A percentile compares a stretch with the other conserved stretches of the same genome.
Evolutionary conservation across 139 green algal genomes (phyloP).

Genomic region (Chlorella ohadii): DNA sequence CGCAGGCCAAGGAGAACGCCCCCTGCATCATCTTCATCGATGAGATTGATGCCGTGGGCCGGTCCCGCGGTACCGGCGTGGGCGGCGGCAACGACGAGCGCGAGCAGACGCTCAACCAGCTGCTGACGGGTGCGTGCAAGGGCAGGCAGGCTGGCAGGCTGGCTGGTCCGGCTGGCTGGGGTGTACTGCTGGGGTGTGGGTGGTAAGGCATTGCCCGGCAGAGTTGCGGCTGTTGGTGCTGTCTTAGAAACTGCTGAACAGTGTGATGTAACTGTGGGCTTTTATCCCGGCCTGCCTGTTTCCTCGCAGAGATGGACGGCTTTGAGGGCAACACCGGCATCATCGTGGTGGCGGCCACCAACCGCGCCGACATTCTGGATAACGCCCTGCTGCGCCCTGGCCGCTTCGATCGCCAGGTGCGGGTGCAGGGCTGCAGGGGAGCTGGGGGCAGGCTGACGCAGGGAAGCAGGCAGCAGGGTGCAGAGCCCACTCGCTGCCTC

Average conservation of each 20-base stretch:
- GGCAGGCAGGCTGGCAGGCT: too few relatives aligned
- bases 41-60: conserved; percentile 99
- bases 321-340: conserved; percentile 99
- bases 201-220: too few relatives aligned
- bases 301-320: conserved; percentile 91
- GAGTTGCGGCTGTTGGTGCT: too few relatives aligned
- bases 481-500: too few relatives aligned
- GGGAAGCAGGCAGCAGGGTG: too few relatives aligned
- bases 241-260: too few relatives aligned
- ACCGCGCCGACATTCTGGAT: conserved; percentile 98
- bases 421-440: not conserved
- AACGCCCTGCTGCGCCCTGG: conserved; percentile 96
- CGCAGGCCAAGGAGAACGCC: conserved; percentile 88
- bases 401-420: conserved; percentile 96
- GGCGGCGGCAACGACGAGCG: conserved; percentile 99
- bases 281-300: not conserved
- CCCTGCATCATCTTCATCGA: conserved; percentile 99
- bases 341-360: conserved; percentile 98
- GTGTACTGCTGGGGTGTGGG: too few relatives aligned
- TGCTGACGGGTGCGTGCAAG: conserved; percentile 80
- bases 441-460: too few relatives aligned
- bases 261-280: too few relatives aligned
- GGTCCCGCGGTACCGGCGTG: conserved; percentile 48
- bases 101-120: conserved; percentile 99
- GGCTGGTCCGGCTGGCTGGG: too few relatives aligned